Percentiles rank a stretch among this genome's conserved stretches.
phyloP scores from a whole-genome alignment of 2,329 filamentous ascomycete species.

The Pseudogymnoascus destructans region DNA sequence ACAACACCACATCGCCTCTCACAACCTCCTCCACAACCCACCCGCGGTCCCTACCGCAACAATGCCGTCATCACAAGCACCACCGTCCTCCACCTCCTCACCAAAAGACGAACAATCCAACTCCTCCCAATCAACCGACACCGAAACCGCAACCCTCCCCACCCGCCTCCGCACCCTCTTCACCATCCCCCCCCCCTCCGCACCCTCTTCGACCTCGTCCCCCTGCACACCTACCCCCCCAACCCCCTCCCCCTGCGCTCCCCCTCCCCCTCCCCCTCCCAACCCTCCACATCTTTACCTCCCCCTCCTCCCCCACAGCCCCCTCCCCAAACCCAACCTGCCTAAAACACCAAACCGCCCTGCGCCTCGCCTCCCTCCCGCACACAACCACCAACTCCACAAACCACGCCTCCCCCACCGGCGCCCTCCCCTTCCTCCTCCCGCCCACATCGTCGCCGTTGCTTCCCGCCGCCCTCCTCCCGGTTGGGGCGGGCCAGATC shows the following conservation, averaged over 20 bases:
- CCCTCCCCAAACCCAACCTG: not conserved
- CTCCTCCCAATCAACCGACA: not conserved
- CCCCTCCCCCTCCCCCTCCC: too few relatives aligned
- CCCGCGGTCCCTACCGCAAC: not conserved
- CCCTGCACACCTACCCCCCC: too few relatives aligned
- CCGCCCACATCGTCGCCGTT: slow-evolving; percentile 30
- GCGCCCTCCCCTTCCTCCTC: slow-evolving; percentile 77
- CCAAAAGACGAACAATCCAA: not conserved
- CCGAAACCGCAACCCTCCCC: not conserved
- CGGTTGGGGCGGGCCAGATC: slow-evolving; percentile 52
- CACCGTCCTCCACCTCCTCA: not conserved
- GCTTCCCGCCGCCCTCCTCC: slow-evolving; percentile 26
- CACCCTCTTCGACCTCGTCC: too few relatives aligned
- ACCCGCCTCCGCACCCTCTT: not conserved
- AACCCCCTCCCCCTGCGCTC: too few relatives aligned
- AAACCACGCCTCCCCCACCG: slow-evolving; percentile 86
- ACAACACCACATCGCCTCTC: not conserved
- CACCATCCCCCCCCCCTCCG: not conserved
- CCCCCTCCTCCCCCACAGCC: too few relatives aligned
- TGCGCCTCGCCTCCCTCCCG: slow-evolving; percentile 60
- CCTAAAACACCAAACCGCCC: slow-evolving; percentile 50
- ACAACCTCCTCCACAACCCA: not conserved
- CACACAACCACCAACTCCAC: slow-evolving; percentile 60
- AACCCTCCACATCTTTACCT: too few relatives aligned
- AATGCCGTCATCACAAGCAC: not conserved